Evolutionary conservation across 345 rosid genomes (phyloP), one percentile per base, ranked within the genome.

Genomic region (Eucalyptus polyanthemos): DNA sequence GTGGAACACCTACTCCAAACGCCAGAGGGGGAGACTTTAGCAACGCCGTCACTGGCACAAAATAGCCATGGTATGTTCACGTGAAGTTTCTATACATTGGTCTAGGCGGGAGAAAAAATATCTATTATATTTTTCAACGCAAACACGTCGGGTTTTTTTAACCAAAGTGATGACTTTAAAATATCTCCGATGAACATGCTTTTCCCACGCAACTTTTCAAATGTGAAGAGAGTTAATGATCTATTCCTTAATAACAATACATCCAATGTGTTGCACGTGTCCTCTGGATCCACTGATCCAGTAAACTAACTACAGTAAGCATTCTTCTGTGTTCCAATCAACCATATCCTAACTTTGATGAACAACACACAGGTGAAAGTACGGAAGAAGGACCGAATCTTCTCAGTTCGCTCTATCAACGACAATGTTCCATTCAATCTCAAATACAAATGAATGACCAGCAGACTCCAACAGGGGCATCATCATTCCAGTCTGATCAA

Each of bases 351-450:
- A 22, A 56, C 0, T 56, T 56, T 56, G 62, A 56, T 56, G 1
- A 56, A 22, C 5, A 54, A 22, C 5, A 24, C 62, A 5, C 62
- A 56, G 29, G 62, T 56, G 29, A 56, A 56, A 1, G 44, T 4
- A 56, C 42, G 13, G 62, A 56, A 56, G 27, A 0, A 2, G 6
- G 0, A 56, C 2, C 1, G 11, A 2, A 0, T 22, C 62, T 0
- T 54, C 5, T 4, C 9, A 1, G 0, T 54, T 54, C 0, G 5
- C 4, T 5, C 2, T 0, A 2, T 9, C 11, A 54, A 2, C 5
- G 6, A 54, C 60, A 9, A 4, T 9, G 27, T 22, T 9, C 3
- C 60, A 8, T 54, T 54, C 60, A 4, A 54, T 54, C 11, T 22
- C 60, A 56, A 24, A 56, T 4, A 6, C 62, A 2, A 56, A 56